phyloP scores from a whole-genome alignment of 2,329 filamentous ascomycete species.

The Fusarium denticulatum region DNA sequence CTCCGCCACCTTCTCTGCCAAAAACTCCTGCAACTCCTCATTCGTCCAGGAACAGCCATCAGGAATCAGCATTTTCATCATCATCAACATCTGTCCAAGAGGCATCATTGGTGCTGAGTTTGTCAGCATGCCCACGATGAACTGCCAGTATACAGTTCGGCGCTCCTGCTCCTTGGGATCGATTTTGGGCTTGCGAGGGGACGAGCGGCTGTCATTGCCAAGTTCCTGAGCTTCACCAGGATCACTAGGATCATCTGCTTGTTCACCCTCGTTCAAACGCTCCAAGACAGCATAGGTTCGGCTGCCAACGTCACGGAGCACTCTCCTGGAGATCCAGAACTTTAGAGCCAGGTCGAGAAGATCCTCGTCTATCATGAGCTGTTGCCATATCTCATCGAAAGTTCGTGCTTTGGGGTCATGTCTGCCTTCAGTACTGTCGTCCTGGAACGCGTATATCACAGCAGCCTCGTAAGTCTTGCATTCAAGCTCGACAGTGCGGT shows the following conservation, averaged over 20 bases:
- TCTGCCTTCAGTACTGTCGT: constrained; percentile 50
- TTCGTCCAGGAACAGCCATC: constrained; percentile 90
- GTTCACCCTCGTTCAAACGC: constrained; percentile 57
- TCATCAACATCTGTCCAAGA: constrained; percentile 84
- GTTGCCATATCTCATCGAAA: constrained; percentile 64
- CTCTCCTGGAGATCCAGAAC: constrained; percentile 77
- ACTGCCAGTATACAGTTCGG: constrained; percentile 82
- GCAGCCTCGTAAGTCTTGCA: constrained; percentile 87
- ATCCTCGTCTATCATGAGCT: constrained; percentile 78
- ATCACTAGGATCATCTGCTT: constrained; percentile 46
- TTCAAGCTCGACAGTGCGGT: constrained; percentile 77
- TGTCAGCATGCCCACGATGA: constrained; percentile 94
- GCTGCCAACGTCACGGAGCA: constrained; percentile 66
- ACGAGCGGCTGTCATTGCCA: constrained; percentile 47
- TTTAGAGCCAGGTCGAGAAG: constrained; percentile 72
- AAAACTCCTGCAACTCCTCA: constrained; percentile 85
- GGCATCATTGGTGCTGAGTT: constrained; percentile 87
- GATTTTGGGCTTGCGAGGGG: constrained; percentile 64
- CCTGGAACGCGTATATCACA: constrained; percentile 85
- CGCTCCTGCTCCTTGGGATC: constrained; percentile 72
- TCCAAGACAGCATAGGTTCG: constrained; percentile 76
- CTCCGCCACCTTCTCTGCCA: constrained; percentile 79
- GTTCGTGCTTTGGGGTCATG: constrained; percentile 52
- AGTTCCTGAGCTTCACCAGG: constrained; percentile 37
- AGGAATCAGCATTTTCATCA: constrained; percentile 91